These are phyloP conservation scores for Russula olivacea DNA, from an alignment of 768 basidiomycete genomes.

Conservation along the genomic window DNA sequence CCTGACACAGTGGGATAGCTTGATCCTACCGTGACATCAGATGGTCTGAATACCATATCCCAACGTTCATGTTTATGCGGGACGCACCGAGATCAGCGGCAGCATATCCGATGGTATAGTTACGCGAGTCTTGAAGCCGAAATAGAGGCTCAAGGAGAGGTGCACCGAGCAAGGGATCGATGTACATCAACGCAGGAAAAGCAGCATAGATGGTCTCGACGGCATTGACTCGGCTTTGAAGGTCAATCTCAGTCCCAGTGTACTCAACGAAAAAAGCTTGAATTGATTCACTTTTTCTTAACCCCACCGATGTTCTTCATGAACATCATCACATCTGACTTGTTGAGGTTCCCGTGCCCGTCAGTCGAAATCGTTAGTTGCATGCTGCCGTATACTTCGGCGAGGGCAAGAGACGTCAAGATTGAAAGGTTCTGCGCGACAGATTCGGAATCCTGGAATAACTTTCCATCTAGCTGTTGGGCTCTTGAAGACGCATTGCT, in stretches of 20 bases:
- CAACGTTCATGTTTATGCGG: background rate
- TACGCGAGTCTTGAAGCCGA: conserved; percentile 18
- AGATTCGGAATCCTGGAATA: conserved; percentile 41
- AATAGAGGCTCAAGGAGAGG: conserved; percentile 27
- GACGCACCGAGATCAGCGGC: conserved; percentile 26
- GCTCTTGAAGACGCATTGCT: conserved; percentile 41
- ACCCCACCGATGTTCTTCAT: conserved; percentile 33
- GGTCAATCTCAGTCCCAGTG: background rate
- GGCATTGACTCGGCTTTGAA: conserved; percentile 34
- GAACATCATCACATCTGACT: conserved; percentile 48
- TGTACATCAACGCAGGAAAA: conserved; percentile 49
- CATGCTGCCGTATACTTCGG: conserved; percentile 47
- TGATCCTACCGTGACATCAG: conserved; percentile 4
- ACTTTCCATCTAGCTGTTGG: conserved; percentile 41
- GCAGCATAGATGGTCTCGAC: conserved; percentile 52
- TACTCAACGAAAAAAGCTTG: background rate
- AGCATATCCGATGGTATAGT: conserved; percentile 23
- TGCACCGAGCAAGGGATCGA: conserved; percentile 44
- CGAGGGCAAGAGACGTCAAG: conserved; percentile 46
- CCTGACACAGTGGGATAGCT: conserved; percentile 16
- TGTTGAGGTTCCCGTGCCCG: conserved; percentile 44
- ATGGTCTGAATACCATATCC: background rate
- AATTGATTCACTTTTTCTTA: conserved; percentile 34
- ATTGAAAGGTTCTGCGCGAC: conserved; percentile 47
- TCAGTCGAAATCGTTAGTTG: conserved; percentile 52